Conservation (phyloP, 163 green algal species). For the Chlorella variabilis region DNA sequence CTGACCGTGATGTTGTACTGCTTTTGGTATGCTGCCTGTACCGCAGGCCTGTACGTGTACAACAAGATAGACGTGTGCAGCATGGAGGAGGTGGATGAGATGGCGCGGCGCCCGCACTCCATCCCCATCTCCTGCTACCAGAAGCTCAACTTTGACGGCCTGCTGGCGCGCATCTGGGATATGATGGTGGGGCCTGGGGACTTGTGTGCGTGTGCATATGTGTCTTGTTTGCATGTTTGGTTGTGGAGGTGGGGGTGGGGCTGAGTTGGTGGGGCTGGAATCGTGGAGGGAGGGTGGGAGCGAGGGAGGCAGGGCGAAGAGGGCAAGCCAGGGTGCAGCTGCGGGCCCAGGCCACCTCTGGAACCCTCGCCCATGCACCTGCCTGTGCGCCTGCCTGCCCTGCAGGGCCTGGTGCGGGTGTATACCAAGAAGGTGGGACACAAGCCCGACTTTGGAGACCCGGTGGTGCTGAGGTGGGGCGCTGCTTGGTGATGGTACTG, state of each 20-base stretch:
- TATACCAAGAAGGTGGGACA: slow-evolving; percentile 95
- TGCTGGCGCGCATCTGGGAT: slow-evolving; percentile 91
- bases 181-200: slow-evolving; percentile 78
- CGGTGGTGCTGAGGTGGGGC: slow-evolving; percentile 86
- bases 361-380: too few relatives aligned
- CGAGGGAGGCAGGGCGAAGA: too few relatives aligned
- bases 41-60: slow-evolving; percentile 95
- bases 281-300: too few relatives aligned
- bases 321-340: too few relatives aligned
- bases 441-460: slow-evolving; percentile 96
- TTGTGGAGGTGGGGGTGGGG: too few relatives aligned
- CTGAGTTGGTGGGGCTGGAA: too few relatives aligned
- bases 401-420: slow-evolving; percentile 75
- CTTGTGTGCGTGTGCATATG: neutral
- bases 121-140: slow-evolving; percentile 91
- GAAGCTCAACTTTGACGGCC: slow-evolving; percentile 92
- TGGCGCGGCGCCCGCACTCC: slow-evolving; percentile 78
- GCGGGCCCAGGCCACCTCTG: too few relatives aligned
- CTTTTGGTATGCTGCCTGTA: neutral
- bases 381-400: too few relatives aligned
- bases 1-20: neutral
- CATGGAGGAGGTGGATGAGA: slow-evolving; percentile 95
- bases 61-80: slow-evolving; percentile 95
- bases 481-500: neutral
- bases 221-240: neutral